Percentiles rank a stretch among this genome's conserved stretches.
These are phyloP conservation scores for Fomes fomentarius DNA, from an alignment of 1,284 basidiomycete species.

Conservation along the genomic window DNA sequence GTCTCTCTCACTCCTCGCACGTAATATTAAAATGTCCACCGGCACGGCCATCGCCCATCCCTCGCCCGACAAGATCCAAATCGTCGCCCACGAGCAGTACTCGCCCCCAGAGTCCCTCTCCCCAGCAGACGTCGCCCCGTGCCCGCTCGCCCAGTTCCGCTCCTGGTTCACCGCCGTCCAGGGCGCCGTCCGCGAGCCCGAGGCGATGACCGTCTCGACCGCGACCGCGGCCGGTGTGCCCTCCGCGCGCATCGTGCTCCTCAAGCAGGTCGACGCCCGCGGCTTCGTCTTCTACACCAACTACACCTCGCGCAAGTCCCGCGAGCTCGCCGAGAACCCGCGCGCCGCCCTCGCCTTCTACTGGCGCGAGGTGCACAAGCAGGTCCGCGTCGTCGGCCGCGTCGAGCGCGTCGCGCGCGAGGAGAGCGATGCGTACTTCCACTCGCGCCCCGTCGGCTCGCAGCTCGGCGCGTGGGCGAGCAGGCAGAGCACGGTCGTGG, in stretches of 20 bases:
- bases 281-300: slow-evolving; percentile 98
- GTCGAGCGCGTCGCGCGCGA: slow-evolving; percentile 76
- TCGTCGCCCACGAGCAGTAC: slow-evolving; percentile 81
- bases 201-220: slow-evolving; percentile 87
- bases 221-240: slow-evolving; percentile 76
- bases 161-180: slow-evolving; percentile 80
- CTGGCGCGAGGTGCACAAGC: slow-evolving; percentile 86
- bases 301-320: slow-evolving; percentile 91
- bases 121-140: slow-evolving; percentile 56
- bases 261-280: slow-evolving; percentile 84
- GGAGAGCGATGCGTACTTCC: slow-evolving; percentile 88
- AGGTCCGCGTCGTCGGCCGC: slow-evolving; percentile 84
- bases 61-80: slow-evolving; percentile 55
- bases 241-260: slow-evolving; percentile 87
- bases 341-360: slow-evolving; percentile 87
- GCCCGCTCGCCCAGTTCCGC: slow-evolving; percentile 84
- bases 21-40: slow-evolving; percentile 19
- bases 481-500: slow-evolving; percentile 80
- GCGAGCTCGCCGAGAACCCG: slow-evolving; percentile 78
- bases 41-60: slow-evolving; percentile 27
- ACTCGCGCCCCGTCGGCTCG: slow-evolving; percentile 82
- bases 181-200: slow-evolving; percentile 75
- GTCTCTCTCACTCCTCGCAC: neutral
- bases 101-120: slow-evolving; percentile 63
- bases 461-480: slow-evolving; percentile 93